These are phyloP conservation scores for Hyaloscypha variabilis DNA, from an alignment of 495 filamentous ascomycete species.

Conservation along the genomic window DNA sequence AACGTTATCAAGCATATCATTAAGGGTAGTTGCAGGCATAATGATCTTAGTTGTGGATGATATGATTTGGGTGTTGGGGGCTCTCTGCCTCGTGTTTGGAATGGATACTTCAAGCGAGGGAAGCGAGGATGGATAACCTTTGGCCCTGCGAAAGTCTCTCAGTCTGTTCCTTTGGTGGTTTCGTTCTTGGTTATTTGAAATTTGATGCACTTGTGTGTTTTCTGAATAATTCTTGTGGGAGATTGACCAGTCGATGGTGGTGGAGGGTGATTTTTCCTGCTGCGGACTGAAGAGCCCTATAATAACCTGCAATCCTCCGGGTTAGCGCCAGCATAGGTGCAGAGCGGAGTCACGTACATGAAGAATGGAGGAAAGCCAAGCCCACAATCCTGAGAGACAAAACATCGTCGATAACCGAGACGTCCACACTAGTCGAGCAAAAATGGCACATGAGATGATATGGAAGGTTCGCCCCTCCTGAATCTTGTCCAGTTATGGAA, in stretches of 20 bases:
- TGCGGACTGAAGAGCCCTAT: neutral
- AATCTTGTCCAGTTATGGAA: neutral
- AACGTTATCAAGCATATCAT: constrained; percentile 3
- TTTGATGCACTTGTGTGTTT: constrained; percentile 1
- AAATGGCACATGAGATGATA: constrained; percentile 1
- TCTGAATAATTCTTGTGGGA: neutral
- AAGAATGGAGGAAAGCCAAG: constrained; percentile 1
- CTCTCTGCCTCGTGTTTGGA: neutral
- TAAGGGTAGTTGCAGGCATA: neutral
- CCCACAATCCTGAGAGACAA: neutral
- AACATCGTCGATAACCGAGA: neutral
- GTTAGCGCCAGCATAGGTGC: neutral
- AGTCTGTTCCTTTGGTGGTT: neutral
- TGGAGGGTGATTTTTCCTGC: constrained; percentile 1
- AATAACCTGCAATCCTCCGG: neutral
- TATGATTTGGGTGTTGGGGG: neutral
- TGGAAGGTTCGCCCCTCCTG: neutral
- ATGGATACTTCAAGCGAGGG: constrained; percentile 1
- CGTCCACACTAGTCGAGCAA: constrained; percentile 4
- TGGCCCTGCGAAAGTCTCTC: neutral
- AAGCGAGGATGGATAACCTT: neutral
- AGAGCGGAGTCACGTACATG: neutral
- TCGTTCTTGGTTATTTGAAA: neutral
- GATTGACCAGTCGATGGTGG: neutral
- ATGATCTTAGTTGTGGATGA: neutral